Base-by-base conservation (phyloP, 345 rosid genomes). In the Adansonia digitata region DNA sequence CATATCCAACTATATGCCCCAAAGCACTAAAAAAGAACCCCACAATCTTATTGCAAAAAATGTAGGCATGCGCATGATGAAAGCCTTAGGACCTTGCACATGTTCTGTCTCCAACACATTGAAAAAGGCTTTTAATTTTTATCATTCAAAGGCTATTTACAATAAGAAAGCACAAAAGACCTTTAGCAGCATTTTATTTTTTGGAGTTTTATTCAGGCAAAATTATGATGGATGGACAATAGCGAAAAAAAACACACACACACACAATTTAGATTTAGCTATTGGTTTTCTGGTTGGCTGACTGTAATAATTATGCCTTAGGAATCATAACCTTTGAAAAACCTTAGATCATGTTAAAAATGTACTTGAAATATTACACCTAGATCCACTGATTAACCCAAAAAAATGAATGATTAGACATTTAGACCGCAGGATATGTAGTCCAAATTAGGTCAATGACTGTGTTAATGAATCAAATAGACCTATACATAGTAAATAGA, bases 101-200 rank as follows among this genome's bases (percentile, higher is more conserved):
- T 85, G 88, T 40, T 43, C 9, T 81, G 85, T 85, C 83, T 77
- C 80, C 73, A 69, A 42, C 14, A 69, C 61, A 17, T 22, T 60
- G 65, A 15, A 29, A 67, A 40, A 26, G 65, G 20, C 40, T 65
- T 55, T 56, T n/a, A n/a, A 37, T n/a, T 9, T 14, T 10, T 2
- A 51, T n/a, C n/a, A 39, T 17, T 9, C 45, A 24, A 51, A 24
- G 8, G n/a, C 35, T 14, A n/a, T n/a, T 57, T 53, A 65, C 18
- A 29, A 49, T 15, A 53, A 22, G 27, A 34, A 40, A 46, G 17
- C 46, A 20, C 14, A 53, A 53, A 9, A n/a, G 8, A 61, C 34
- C 75, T 56, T 75, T 53, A 40, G 42, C 34, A 10, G 74, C 61
- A 17, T 18, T 49, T n/a, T n/a, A n/a, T n/a, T n/a, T n/a, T n/a